Evolutionary conservation across 129 eudicot genomes (phyloP), one percentile per base, ranked within the genome.

Genomic region (Pittosporum tobira): DNA sequence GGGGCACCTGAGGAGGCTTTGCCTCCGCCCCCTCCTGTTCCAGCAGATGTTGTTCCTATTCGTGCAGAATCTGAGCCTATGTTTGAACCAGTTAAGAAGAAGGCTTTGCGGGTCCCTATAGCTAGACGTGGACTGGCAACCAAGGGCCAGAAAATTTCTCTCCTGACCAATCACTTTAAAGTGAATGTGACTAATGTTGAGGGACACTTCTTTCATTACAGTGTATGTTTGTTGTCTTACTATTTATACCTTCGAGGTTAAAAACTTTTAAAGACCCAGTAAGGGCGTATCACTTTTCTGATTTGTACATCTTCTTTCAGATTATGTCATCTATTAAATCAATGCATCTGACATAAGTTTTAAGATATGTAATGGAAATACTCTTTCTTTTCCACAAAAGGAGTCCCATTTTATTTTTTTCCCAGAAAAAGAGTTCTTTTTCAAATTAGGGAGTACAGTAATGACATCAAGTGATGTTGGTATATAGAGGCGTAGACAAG

Each of bases 131-230:
- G 99, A n/a, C 65, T 77, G 10, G 99, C 86, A 43, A 61, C 79
- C 23, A 84, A 68, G 68, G 99, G 99, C 12, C 74, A 63, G 24
- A 81, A 81, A 59, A 71, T 83, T 34, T 81, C 73, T 4, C 71
- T 93, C 21, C 61, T 81, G 50, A 87, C 94, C 0, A 93, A 93
- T 43, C 99, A 93, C 75, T 93, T 87, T 61, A 79, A 84, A 72
- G 99, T 93, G 48, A 77, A 70, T 21, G 87, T 93, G 23, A 70
- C 77, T 15, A 87, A 77, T 58, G 77, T 74, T 44, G 88, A 93
- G 62, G 99, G 91, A 2, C 78, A 93, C 71, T 87, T 93, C 65
- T 93, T 79, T 47, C 99, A 93, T 61, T 93, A 93, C 71, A 76
- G 88, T 68, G 99, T 93, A 84, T 26, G 96, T 56, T 51, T 6